phyloP scores from a whole-genome alignment of 306 rosid genomes.

The Crotalaria pallida region DNA sequence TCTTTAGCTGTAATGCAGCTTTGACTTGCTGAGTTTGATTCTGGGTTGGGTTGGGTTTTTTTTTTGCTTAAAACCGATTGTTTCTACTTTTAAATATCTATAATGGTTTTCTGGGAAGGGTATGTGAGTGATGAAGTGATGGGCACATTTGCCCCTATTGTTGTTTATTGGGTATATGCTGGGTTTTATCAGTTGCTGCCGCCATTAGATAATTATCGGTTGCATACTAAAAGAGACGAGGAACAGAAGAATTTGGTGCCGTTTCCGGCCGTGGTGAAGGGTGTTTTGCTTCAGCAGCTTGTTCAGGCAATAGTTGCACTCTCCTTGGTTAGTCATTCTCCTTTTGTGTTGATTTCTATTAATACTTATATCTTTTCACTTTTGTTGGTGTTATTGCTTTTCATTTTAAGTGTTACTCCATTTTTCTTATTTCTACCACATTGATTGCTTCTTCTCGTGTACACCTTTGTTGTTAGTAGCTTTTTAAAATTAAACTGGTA shows the following conservation, averaged over 20 bases:
- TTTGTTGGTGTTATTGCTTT: too few species aligned
- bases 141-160: conserved; percentile 89
- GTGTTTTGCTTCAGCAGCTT: conserved; percentile 84
- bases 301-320: conserved; percentile 89
- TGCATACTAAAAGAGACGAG: conserved; percentile 67
- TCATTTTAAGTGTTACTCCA: not conserved
- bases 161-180: conserved; percentile 82
- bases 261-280: conserved; percentile 56
- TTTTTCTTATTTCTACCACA: not conserved
- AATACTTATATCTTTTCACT: too few species aligned
- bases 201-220: conserved; percentile 56
- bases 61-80: conserved; percentile 12
- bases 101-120: conserved; percentile 76
- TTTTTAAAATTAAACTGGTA: not conserved
- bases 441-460: not conserved
- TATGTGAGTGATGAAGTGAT: conserved; percentile 79
- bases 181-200: conserved; percentile 72
- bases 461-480: not conserved
- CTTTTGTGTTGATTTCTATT: too few species aligned
- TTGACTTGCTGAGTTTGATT: conserved; percentile 26
- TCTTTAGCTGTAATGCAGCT: conserved; percentile 35
- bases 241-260: conserved; percentile 65
- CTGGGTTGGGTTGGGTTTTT: conserved; percentile 26
- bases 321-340: conserved; percentile 44
- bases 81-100: not conserved